A percentile compares a stretch with the other conserved stretches of the same genome.
These are phyloP conservation scores for Didymella sp. DNA, from an alignment of 2,329 filamentous ascomycete species.

Conservation along the genomic window DNA sequence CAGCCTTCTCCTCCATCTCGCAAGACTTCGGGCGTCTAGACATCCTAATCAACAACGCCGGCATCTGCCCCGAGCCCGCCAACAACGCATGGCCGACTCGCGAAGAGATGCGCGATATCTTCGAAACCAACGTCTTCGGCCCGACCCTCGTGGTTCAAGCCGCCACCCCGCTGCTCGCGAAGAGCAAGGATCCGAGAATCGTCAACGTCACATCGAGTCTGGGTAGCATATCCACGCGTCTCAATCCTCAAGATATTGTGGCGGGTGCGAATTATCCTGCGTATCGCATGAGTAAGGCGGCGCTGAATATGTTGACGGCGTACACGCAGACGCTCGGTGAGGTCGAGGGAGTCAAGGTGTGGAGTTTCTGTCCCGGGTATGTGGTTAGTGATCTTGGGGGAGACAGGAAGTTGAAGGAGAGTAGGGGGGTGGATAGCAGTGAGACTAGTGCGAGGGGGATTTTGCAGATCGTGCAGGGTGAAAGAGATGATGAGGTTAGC, in stretches of 20 bases:
- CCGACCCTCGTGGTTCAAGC: not conserved
- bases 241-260: constrained; percentile 9
- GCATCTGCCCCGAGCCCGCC: constrained; percentile 51
- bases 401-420: constrained; percentile 27
- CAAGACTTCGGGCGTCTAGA: constrained; percentile 61
- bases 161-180: constrained; percentile 13
- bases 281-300: constrained; percentile 34
- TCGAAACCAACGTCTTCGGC: constrained; percentile 6
- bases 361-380: constrained; percentile 41
- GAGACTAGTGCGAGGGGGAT: constrained; percentile 43
- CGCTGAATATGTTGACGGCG: constrained; percentile 38
- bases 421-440: constrained; percentile 29
- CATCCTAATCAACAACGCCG: constrained; percentile 87
- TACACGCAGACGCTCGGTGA: constrained; percentile 50
- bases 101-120: not conserved
- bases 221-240: not conserved
- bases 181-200: not conserved
- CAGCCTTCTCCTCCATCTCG: constrained; percentile 41
- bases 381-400: constrained; percentile 37
- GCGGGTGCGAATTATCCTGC: constrained; percentile 5
- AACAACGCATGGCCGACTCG: not conserved
- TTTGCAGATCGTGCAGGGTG: constrained; percentile 39
- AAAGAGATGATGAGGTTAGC: constrained; percentile 38
- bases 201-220: not conserved
- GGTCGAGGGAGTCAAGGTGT: constrained; percentile 31